A percentile compares a stretch with the other conserved stretches of the same genome.
These are phyloP conservation scores for Chalciporus pseudorubinellus DNA, from an alignment of 768 basidiomycete genomes.

Conservation along the genomic window DNA sequence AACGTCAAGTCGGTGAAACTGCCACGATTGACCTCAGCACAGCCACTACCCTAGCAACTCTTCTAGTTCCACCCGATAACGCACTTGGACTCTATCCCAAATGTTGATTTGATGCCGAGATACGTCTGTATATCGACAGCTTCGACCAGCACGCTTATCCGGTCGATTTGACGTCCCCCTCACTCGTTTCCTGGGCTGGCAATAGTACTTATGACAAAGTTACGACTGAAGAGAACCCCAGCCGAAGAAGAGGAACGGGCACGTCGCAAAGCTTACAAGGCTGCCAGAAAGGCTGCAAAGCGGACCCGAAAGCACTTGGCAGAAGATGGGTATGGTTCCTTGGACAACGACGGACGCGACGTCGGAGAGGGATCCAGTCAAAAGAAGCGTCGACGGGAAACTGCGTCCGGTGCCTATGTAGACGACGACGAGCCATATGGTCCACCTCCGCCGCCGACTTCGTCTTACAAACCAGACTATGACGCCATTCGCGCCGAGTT, in stretches of 20 bases:
- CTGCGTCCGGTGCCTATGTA: background rate
- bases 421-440: slow-evolving; percentile 13
- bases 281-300: slow-evolving; percentile 49
- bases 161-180: background rate
- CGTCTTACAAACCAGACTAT: slow-evolving; percentile 39
- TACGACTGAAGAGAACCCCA: slow-evolving; percentile 62
- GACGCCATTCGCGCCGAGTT: slow-evolving; percentile 50
- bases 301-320: slow-evolving; percentile 17
- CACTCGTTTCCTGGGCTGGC: background rate
- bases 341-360: slow-evolving; percentile 21
- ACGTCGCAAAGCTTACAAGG: slow-evolving; percentile 44
- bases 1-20: no score
- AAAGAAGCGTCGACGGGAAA: slow-evolving; percentile 5
- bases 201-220: slow-evolving; percentile 39
- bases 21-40: no score
- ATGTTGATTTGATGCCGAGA: background rate
- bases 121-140: background rate
- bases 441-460: slow-evolving; percentile 23
- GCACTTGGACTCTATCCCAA: no score
- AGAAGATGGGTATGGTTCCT: slow-evolving; percentile 21
- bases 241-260: slow-evolving; percentile 52
- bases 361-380: slow-evolving; percentile 12
- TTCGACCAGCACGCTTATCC: background rate
- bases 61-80: no score
- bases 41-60: no score